These are phyloP conservation scores for Cladorrhinum sp. DNA, from an alignment of 2,329 filamentous ascomycete species.

Conservation along the genomic window DNA sequence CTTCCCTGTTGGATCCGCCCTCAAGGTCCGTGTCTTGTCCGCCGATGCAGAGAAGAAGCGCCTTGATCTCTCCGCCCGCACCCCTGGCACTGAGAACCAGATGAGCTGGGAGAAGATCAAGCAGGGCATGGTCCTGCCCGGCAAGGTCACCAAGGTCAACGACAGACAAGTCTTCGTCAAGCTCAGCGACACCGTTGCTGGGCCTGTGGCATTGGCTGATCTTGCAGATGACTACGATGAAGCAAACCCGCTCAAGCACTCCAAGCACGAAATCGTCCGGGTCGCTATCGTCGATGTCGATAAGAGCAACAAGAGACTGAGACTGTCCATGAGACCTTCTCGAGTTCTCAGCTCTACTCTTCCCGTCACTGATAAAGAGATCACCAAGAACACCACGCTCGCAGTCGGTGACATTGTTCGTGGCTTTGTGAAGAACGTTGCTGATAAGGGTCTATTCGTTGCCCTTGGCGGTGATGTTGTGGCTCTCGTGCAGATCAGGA, in stretches of 20 bases:
- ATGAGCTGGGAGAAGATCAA: slow-evolving; percentile 70
- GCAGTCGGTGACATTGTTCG: slow-evolving; percentile 75
- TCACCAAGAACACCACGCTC: slow-evolving; percentile 68
- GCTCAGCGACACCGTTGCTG: slow-evolving; percentile 75
- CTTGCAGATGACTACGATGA: slow-evolving; percentile 82
- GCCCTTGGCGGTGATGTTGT: slow-evolving; percentile 77
- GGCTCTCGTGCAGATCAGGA: slow-evolving; percentile 78
- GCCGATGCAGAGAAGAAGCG: slow-evolving; percentile 71
- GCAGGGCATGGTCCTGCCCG: slow-evolving; percentile 76
- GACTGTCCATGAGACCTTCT: slow-evolving; percentile 80
- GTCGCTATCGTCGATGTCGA: slow-evolving; percentile 84
- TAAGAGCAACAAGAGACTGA: slow-evolving; percentile 76
- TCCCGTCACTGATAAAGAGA: slow-evolving; percentile 75
- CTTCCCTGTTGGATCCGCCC: slow-evolving; percentile 86
- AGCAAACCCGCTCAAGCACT: slow-evolving; percentile 70
- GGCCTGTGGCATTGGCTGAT: slow-evolving; percentile 77
- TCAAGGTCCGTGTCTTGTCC: slow-evolving; percentile 73
- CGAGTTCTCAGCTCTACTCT: slow-evolving; percentile 84
- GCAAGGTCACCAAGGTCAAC: slow-evolving; percentile 78
- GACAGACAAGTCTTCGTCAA: slow-evolving; percentile 84
- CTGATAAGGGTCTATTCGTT: slow-evolving; percentile 86
- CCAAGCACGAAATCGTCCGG: slow-evolving; percentile 81
- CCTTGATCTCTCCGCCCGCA: slow-evolving; percentile 78
- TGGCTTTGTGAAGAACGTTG: slow-evolving; percentile 87
- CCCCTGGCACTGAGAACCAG: slow-evolving; percentile 53